Conservation (phyloP, 2,329 filamentous ascomycete genomes). For the Periconia macrospinosa region DNA sequence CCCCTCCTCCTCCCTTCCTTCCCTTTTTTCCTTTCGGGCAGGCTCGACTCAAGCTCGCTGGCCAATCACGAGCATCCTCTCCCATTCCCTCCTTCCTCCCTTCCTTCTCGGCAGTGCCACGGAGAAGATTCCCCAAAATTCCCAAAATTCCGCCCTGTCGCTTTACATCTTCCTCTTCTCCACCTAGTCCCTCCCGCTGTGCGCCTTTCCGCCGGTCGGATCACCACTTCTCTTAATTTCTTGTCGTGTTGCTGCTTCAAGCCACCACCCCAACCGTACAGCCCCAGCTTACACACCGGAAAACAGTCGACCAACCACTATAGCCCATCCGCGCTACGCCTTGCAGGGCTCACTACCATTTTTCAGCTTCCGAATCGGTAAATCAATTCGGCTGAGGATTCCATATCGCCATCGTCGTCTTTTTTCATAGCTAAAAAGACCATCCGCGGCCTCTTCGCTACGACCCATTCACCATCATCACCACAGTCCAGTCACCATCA, state of each 20-base stretch:
- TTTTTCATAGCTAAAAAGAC: slow-evolving; percentile 15
- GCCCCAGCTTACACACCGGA: slow-evolving; percentile 38
- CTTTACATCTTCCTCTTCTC: slow-evolving; percentile 18
- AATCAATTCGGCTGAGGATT: neutral
- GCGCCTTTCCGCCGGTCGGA: slow-evolving; percentile 37
- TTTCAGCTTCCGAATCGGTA: slow-evolving; percentile 18
- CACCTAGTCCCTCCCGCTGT: slow-evolving; percentile 15
- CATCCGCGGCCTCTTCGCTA: slow-evolving; percentile 8
- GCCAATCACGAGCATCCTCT: slow-evolving; percentile 13
- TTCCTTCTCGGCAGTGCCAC: slow-evolving; percentile 31
- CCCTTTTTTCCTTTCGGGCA: slow-evolving; percentile 23
- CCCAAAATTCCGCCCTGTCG: slow-evolving; percentile 13
- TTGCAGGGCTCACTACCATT: slow-evolving; percentile 33
- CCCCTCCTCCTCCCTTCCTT: slow-evolving; percentile 20
- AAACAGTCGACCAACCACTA: slow-evolving; percentile 22
- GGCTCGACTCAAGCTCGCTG: slow-evolving; percentile 21
- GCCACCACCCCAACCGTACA: slow-evolving; percentile 33
- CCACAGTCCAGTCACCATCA: slow-evolving; percentile 34
- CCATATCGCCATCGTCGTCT: slow-evolving; percentile 4
- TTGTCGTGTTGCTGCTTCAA: slow-evolving; percentile 22
- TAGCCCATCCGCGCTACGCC: slow-evolving; percentile 24
- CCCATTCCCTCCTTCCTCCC: slow-evolving; percentile 6
- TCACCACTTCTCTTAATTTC: slow-evolving; percentile 27
- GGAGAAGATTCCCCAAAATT: slow-evolving; percentile 8
- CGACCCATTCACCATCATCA: slow-evolving; percentile 14